Conservation (phyloP, 257 asterid species). For the Linderniella brevidens region DNA sequence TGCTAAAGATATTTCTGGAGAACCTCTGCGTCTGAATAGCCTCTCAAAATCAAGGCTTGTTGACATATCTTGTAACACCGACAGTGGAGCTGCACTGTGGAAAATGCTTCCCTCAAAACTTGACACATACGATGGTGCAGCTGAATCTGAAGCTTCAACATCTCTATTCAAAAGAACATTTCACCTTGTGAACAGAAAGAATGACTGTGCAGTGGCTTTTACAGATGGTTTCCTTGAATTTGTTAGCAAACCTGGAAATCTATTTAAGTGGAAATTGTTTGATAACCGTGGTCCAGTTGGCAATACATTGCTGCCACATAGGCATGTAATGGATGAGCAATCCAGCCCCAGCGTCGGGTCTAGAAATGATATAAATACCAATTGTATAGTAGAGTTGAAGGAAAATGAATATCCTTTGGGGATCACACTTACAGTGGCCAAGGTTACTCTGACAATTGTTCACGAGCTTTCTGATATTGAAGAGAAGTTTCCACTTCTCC, state of each 20-base stretch:
- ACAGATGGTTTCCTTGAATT: conserved; percentile 62
- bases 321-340: conserved; percentile 10
- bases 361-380: conserved; percentile 18
- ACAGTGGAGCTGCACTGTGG: conserved; percentile 74
- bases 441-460: conserved; percentile 56
- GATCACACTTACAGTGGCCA: conserved; percentile 34
- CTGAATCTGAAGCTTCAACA: conserved; percentile 38
- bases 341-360: conserved; percentile 11
- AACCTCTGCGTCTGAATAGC: conserved; percentile 48
- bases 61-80: conserved; percentile 41
- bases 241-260: conserved; percentile 77
- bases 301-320: conserved; percentile 16
- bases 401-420: conserved; percentile 22
- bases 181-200: conserved; percentile 82
- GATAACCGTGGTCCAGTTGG: conserved; percentile 24
- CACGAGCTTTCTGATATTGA: conserved; percentile 59
- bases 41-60: conserved; percentile 57
- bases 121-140: conserved; percentile 45
- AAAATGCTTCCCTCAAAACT: conserved; percentile 41
- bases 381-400: conserved; percentile 20
- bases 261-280: conserved; percentile 74
- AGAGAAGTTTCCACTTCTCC: conserved; percentile 75
- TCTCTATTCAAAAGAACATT: conserved; percentile 37
- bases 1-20: conserved; percentile 67
- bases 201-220: conserved; percentile 58